A percentile compares a stretch with the other conserved stretches of the same genome.
These are phyloP conservation scores for Corynespora cassiicola DNA, from an alignment of 2,329 filamentous ascomycete genomes.

Conservation along the genomic window DNA sequence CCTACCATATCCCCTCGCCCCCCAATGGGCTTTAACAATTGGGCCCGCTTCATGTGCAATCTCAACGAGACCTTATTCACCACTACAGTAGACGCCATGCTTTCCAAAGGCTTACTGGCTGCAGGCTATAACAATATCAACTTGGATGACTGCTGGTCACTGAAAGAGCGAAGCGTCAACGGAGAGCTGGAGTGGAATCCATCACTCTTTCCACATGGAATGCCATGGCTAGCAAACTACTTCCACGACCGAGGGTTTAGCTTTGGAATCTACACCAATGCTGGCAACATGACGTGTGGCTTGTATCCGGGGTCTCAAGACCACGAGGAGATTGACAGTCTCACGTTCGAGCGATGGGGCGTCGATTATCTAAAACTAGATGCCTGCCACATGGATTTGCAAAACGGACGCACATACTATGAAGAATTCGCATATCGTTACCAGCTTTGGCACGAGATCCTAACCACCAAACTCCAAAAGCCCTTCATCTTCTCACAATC, in stretches of 20 bases:
- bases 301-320: constrained; percentile 51
- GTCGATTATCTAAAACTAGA: constrained; percentile 45
- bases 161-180: constrained; percentile 40
- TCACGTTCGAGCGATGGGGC: constrained; percentile 48
- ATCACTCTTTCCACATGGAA: constrained; percentile 51
- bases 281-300: constrained; percentile 53
- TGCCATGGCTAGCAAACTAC: constrained; percentile 51
- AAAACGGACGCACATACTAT: constrained; percentile 24
- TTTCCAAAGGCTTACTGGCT: constrained; percentile 47
- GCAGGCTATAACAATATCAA: constrained; percentile 51
- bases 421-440: constrained; percentile 39
- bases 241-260: constrained; percentile 49
- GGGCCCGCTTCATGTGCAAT: constrained; percentile 56
- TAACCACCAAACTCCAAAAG: constrained; percentile 37
- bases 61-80: constrained; percentile 58
- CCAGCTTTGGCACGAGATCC: constrained; percentile 52
- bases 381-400: constrained; percentile 25
- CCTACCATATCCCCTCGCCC: constrained; percentile 30
- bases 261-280: constrained; percentile 56
- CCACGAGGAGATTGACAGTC: constrained; percentile 51
- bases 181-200: constrained; percentile 51
- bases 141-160: constrained; percentile 56
- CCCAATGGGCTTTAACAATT: constrained; percentile 62
- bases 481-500: constrained; percentile 55
- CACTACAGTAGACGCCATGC: constrained; percentile 55